Evolutionary conservation across 371 early-diverging fungal species (phyloP).

Genomic region (Cokeromyces recurvatus): DNA sequence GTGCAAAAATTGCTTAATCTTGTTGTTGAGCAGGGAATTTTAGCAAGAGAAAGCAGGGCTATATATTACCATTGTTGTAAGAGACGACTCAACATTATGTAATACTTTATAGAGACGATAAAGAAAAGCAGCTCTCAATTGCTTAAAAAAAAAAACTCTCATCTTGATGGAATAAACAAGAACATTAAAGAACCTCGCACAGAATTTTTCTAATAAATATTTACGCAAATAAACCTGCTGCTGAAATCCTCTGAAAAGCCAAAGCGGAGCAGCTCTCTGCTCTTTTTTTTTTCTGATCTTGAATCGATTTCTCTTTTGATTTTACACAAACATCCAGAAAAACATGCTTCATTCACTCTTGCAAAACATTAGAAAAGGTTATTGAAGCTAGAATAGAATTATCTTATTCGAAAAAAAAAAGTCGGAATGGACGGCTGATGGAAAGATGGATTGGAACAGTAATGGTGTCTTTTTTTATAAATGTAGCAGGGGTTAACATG

Average conservation of each 20-base stretch:
- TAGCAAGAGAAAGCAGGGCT: no score
- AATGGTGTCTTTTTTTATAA: slow-evolving; percentile 9
- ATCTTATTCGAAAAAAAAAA: slow-evolving; percentile 1
- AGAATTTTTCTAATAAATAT: no score
- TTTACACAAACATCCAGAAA: not conserved
- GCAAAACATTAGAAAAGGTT: not conserved
- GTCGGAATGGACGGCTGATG: slow-evolving; percentile 1
- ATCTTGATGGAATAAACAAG: no score
- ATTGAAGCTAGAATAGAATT: not conserved
- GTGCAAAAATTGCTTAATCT: slow-evolving; percentile 15
- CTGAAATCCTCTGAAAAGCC: slow-evolving; percentile 3
- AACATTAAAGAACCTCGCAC: no score
- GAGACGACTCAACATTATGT: no score
- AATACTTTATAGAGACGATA: no score
- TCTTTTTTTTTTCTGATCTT: slow-evolving; percentile 1
- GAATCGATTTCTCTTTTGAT: not conserved
- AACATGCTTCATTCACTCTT: slow-evolving; percentile 2
- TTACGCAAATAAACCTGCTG: not conserved
- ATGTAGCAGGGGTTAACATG: no score
- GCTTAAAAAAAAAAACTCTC: no score
- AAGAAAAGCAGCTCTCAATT: no score
- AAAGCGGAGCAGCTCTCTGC: not conserved
- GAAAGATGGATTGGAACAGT: not conserved
- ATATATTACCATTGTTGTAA: no score
- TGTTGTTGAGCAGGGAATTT: slow-evolving; percentile 10